Evolutionary conservation across 441 rosid species (phyloP).

Genomic region (Pelargonium exstipulatum): DNA sequence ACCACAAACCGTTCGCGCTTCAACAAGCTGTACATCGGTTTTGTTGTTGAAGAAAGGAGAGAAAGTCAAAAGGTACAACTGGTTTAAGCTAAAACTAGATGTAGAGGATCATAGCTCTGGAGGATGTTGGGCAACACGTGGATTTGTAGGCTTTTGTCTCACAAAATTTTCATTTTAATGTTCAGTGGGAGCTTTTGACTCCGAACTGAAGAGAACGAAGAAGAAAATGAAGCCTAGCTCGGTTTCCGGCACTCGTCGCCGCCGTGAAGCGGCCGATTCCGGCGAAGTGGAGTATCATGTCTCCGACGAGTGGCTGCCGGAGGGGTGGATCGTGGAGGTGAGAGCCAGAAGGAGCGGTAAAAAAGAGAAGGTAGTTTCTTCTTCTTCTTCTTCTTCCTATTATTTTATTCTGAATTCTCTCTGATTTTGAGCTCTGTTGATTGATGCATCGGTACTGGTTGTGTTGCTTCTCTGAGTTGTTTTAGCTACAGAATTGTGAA

Average conservation of each 20-base stretch:
- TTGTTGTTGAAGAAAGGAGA: background rate
- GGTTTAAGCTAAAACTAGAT: background rate
- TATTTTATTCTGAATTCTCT: background rate
- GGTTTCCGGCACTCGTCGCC: background rate
- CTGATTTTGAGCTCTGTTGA: background rate
- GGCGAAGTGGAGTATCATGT: slow-evolving; percentile 35
- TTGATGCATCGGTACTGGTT: background rate
- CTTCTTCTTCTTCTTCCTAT: background rate
- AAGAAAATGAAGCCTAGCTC: background rate
- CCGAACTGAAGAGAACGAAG: background rate
- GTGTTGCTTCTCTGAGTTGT: background rate
- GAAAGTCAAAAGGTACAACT: background rate
- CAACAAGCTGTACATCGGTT: background rate
- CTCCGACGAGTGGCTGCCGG: slow-evolving; percentile 41
- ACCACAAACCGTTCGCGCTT: background rate
- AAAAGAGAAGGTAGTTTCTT: slow-evolving; percentile 56
- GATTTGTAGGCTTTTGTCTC: too few relatives aligned
- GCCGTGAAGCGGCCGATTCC: slow-evolving; percentile 13
- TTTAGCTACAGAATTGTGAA: background rate
- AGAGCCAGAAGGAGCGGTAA: slow-evolving; percentile 52
- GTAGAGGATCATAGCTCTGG: background rate
- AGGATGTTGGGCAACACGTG: background rate
- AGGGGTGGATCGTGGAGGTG: slow-evolving; percentile 58
- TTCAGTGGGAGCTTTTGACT: background rate
- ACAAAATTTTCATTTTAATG: background rate